A percentile compares a stretch with the other conserved stretches of the same genome.
Conservation (phyloP, 2,329 filamentous ascomycete genomes). For the Fusarium sp. region DNA sequence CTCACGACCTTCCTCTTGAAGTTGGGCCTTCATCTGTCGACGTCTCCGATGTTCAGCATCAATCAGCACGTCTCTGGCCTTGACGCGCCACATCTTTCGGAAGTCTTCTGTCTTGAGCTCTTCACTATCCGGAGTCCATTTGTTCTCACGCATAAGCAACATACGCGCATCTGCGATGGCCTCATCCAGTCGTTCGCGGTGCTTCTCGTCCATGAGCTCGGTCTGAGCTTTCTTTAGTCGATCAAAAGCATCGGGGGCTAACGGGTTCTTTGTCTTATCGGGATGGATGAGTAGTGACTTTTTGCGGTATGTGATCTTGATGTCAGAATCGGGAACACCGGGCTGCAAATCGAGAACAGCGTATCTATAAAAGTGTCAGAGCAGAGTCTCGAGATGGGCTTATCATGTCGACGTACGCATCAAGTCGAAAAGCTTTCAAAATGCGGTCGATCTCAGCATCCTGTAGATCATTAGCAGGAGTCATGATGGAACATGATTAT, state of each 20-base stretch:
- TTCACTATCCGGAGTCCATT: conserved; percentile 88
- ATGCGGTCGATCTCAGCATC: conserved; percentile 97
- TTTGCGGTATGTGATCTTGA: conserved; percentile 92
- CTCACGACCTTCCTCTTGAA: conserved; percentile 95
- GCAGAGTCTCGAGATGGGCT: background rate
- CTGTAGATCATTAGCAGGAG: conserved; percentile 56
- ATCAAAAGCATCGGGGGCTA: conserved; percentile 94
- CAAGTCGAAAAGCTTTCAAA: conserved; percentile 83
- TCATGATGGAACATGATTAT: conserved; percentile 33
- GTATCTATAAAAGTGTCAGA: conserved; percentile 67
- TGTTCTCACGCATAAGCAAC: conserved; percentile 92
- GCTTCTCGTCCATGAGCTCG: conserved; percentile 92
- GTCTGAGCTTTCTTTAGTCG: conserved; percentile 94
- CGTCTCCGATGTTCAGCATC: conserved; percentile 89
- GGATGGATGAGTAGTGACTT: conserved; percentile 99
- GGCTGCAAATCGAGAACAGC: conserved; percentile 95
- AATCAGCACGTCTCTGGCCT: conserved; percentile 88
- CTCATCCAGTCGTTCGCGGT: conserved; percentile 87
- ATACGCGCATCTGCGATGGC: conserved; percentile 95
- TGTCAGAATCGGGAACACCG: conserved; percentile 93
- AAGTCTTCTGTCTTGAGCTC: conserved; percentile 89
- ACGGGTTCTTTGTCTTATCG: conserved; percentile 93
- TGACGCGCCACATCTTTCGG: conserved; percentile 86
- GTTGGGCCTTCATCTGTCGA: conserved; percentile 89
- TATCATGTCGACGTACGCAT: conserved; percentile 58